Evolutionary conservation across 306 rosid genomes (phyloP).

Genomic region (Erythrophleum fordii): DNA sequence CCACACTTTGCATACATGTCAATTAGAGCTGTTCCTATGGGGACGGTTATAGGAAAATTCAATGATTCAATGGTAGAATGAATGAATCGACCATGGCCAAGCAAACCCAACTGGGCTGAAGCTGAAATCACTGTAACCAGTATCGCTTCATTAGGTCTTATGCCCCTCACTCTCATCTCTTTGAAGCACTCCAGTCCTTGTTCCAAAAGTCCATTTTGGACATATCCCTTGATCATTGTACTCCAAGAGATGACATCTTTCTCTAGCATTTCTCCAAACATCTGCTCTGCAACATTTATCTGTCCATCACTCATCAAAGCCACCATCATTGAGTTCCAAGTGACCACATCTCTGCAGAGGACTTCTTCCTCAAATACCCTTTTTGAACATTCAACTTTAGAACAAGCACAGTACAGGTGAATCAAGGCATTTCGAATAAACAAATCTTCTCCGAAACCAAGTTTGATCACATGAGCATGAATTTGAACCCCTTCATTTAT

Average conservation of each 20-base stretch:
- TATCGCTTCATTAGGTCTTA: conserved; percentile 68
- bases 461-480: conserved; percentile 57
- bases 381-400: conserved; percentile 40
- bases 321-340: conserved; percentile 74
- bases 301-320: conserved; percentile 58
- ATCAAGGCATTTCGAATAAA: conserved; percentile 72
- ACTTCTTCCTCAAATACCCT: conserved; percentile 63
- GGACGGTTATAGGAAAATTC: conserved; percentile 51
- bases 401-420: conserved; percentile 58
- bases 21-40: conserved; percentile 67
- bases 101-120: conserved; percentile 69
- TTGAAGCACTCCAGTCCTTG: conserved; percentile 68
- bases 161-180: conserved; percentile 51
- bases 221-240: conserved; percentile 72
- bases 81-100: conserved; percentile 57
- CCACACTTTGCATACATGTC: conserved; percentile 95
- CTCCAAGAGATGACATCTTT: conserved; percentile 87
- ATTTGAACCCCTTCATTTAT: conserved; percentile 57
- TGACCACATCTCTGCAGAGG: conserved; percentile 59
- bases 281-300: conserved; percentile 53
- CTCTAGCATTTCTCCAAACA: conserved; percentile 71
- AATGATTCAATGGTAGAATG: conserved; percentile 59
- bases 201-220: conserved; percentile 61
- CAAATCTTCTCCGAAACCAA: conserved; percentile 57
- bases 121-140: conserved; percentile 66